Conservation (phyloP, 768 basidiomycete species). For the Wakefieldia striispora region DNA sequence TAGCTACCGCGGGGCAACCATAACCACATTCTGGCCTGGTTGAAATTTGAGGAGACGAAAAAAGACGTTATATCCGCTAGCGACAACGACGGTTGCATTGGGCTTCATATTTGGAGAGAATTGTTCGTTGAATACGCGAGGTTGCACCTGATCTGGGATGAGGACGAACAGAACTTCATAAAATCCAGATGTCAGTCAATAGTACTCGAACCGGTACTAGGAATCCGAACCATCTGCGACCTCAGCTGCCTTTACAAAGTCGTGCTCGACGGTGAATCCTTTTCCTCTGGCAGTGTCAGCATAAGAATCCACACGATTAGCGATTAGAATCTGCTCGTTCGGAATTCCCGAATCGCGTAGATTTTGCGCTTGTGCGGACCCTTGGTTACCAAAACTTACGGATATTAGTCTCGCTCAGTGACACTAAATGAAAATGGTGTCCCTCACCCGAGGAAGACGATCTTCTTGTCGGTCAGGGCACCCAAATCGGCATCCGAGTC, state of each 20-base stretch:
- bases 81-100: slow-evolving; percentile 50
- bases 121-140: slow-evolving; percentile 56
- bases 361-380: slow-evolving; percentile 66
- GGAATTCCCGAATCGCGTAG: slow-evolving; percentile 60
- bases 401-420: background rate
- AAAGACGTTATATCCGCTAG: slow-evolving; percentile 66
- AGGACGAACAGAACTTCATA: slow-evolving; percentile 54
- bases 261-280: slow-evolving; percentile 56
- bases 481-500: slow-evolving; percentile 58
- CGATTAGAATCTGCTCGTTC: slow-evolving; percentile 59
- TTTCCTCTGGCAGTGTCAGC: slow-evolving; percentile 55
- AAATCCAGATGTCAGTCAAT: background rate
- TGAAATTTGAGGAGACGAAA: slow-evolving; percentile 56
- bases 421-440: background rate
- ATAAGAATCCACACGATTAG: slow-evolving; percentile 56
- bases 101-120: slow-evolving; percentile 51
- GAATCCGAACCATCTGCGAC: slow-evolving; percentile 49
- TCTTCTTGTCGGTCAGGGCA: slow-evolving; percentile 46
- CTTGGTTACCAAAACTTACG: slow-evolving; percentile 60
- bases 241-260: slow-evolving; percentile 53
- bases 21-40: slow-evolving; percentile 55
- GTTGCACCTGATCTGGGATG: slow-evolving; percentile 64
- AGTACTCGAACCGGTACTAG: background rate
- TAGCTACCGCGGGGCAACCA: slow-evolving; percentile 58
- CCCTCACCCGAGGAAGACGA: slow-evolving; percentile 58